Conservation (phyloP, 1,284 basidiomycete genomes). For the Austropuccinia psidii region DNA sequence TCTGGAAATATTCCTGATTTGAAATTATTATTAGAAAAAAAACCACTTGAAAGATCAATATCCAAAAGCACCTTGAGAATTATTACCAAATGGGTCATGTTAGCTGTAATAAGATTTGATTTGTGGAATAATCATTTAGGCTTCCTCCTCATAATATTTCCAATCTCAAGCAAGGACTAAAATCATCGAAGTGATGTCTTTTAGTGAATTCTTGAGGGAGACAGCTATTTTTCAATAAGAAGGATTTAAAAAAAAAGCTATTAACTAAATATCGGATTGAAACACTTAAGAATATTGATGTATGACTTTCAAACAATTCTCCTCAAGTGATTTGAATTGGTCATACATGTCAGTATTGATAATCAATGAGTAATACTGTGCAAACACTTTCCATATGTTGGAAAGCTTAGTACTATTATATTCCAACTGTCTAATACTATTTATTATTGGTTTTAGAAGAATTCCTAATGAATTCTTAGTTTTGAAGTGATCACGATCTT, state of each 20-base stretch:
- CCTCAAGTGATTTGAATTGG: not conserved
- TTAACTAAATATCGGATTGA: not conserved
- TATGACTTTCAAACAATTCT: not conserved
- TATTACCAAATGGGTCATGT: not conserved
- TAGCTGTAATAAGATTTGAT: not conserved
- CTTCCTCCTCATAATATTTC: not conserved
- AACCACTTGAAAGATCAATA: too few relatives aligned
- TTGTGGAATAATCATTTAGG: not conserved
- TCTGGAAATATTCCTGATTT: too few relatives aligned
- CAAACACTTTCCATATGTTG: too few relatives aligned
- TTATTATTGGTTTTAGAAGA: not conserved
- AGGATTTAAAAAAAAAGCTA: constrained; percentile 8
- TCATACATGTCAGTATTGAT: not conserved
- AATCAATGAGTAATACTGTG: not conserved
- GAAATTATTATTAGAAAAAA: too few relatives aligned
- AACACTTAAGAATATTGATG: not conserved
- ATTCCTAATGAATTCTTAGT: not conserved
- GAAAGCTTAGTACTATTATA: not conserved
- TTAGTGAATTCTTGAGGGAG: not conserved
- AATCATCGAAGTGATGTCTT: not conserved
- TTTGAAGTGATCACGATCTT: not conserved
- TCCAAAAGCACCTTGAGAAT: too few relatives aligned
- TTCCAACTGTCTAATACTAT: not conserved
- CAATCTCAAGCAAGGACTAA: not conserved
- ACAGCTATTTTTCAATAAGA: not conserved